Conservation (phyloP, 331 rosid genomes). For the Prunus yedoensis region DNA sequence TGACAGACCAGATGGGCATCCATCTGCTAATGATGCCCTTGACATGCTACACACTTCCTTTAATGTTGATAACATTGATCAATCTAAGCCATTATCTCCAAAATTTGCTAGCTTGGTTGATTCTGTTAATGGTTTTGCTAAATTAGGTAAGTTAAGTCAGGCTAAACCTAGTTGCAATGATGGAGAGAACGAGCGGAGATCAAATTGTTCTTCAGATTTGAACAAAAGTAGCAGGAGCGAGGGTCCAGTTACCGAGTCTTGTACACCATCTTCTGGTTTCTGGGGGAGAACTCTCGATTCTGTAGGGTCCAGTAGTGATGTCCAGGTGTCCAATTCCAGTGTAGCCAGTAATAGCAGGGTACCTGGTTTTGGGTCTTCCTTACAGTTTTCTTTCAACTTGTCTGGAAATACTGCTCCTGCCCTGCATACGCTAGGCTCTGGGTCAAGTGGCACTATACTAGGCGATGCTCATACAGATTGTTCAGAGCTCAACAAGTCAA, state of each 20-base stretch:
- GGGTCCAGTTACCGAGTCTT: conserved; percentile 37
- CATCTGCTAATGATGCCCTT: conserved; percentile 38
- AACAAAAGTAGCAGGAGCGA: conserved; percentile 18
- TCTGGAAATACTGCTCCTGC: conserved; percentile 32
- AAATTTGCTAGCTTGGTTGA: conserved; percentile 73
- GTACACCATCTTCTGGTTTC: conserved; percentile 57
- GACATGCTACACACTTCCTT: conserved; percentile 37
- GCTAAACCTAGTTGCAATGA: conserved; percentile 30
- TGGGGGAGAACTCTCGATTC: conserved; percentile 59
- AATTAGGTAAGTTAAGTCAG: conserved; percentile 38
- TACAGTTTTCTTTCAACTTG: conserved; percentile 35
- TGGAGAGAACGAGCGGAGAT: conserved; percentile 30
- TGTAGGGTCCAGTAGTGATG: conserved; percentile 27
- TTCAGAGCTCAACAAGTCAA: conserved; percentile 24
- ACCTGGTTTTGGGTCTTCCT: conserved; percentile 43
- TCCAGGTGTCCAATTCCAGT: conserved; percentile 25
- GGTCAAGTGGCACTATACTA: conserved; percentile 24
- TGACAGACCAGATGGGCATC: conserved; percentile 54
- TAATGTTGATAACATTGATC: conserved; percentile 29
- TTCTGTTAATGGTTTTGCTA: conserved; percentile 50
- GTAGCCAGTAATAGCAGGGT: conserved; percentile 27
- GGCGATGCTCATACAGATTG: conserved; percentile 32
- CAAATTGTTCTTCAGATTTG: conserved; percentile 33
- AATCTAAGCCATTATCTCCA: conserved; percentile 61
- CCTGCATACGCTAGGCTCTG: conserved; percentile 30